These are phyloP conservation scores for Boechera retrofracta DNA, from an alignment of 345 rosid species.

Conservation along the genomic window DNA sequence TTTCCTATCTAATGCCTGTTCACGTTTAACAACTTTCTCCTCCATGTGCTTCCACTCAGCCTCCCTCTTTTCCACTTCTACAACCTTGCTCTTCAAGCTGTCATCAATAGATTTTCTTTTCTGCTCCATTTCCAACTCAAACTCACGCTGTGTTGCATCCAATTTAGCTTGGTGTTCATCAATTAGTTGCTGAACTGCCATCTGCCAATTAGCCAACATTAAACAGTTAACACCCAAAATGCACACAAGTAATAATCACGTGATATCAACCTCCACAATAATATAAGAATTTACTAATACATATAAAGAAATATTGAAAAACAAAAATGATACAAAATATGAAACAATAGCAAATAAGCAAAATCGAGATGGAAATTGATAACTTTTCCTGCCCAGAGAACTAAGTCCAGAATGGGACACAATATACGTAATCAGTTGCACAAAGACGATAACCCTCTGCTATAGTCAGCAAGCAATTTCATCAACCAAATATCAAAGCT, in stretches of 20 bases:
- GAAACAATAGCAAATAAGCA: background rate
- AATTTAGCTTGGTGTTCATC: constrained; percentile 79
- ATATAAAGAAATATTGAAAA: background rate
- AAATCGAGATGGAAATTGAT: constrained; percentile 5
- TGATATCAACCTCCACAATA: background rate
- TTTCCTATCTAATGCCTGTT: constrained; percentile 74
- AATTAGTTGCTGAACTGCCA: constrained; percentile 73
- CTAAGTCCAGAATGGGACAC: constrained; percentile 2
- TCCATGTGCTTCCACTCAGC: constrained; percentile 82
- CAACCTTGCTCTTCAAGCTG: constrained; percentile 67
- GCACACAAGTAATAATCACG: constrained; percentile 12
- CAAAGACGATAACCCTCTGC: background rate
- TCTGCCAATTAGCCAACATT: constrained; percentile 49
- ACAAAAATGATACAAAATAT: background rate
- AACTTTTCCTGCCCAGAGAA: background rate
- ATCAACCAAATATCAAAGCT: background rate
- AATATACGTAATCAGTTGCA: constrained; percentile 9
- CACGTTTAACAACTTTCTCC: constrained; percentile 81
- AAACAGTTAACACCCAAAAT: constrained; percentile 29
- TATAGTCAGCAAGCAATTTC: constrained; percentile 6
- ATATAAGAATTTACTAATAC: background rate
- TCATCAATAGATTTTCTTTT: constrained; percentile 79
- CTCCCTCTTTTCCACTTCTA: constrained; percentile 81
- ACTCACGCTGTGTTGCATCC: constrained; percentile 69
- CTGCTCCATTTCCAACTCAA: constrained; percentile 78